Base-by-base conservation (phyloP, 768 basidiomycete genomes). In the Dictyophora rubrovolvata region DNA sequence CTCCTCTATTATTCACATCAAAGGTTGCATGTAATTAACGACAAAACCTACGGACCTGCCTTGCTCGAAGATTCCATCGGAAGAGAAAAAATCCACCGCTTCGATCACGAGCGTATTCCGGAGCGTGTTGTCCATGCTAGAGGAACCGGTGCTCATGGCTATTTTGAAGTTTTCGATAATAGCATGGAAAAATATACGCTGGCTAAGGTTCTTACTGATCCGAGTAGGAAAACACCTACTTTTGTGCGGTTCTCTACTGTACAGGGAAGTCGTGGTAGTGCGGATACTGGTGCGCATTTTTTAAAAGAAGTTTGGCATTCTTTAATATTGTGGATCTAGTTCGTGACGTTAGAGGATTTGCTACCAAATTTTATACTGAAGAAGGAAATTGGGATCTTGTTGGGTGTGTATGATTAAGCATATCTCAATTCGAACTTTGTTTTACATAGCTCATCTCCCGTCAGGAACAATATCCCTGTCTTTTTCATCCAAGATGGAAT, bases 341-440 rank as follows among this genome's bases (percentile, higher is more conserved):
- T 47, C 82, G 90, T 46, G 91, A 94, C 65, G 89, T 91, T 21
- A 81, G 91, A 61, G 92, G 92, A 0, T 94, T 94, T 66, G 91
- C 93, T 0, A 73, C 78, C 55, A 85, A 91, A 66, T 83, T 93
- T 64, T 93, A 91, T 69, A 90, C 92, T 0, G 69, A 83, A 1
- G 87, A 93, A 69, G 90, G 90, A 4, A 91, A 89, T 63, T 88
- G 86, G 86, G 91, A 93, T 66, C 72, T 94, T 35, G 90, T 92
- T 36, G 87, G 70, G 14, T 57, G 37, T 34, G 55, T 33, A 3
- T 18, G 4, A 5, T 50, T 11, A 16, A 28, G 7, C 28, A 28
- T 28, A 3, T 28, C 28, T 35, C 51, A 16, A 18, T 33, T 48
- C 8, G 28, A 28, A 3, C 21, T 52, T 51, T 42, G 47, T 11